These are phyloP conservation scores for Chenopodium quinoa DNA, from an alignment of 148 eudicot species.

Conservation along the genomic window DNA sequence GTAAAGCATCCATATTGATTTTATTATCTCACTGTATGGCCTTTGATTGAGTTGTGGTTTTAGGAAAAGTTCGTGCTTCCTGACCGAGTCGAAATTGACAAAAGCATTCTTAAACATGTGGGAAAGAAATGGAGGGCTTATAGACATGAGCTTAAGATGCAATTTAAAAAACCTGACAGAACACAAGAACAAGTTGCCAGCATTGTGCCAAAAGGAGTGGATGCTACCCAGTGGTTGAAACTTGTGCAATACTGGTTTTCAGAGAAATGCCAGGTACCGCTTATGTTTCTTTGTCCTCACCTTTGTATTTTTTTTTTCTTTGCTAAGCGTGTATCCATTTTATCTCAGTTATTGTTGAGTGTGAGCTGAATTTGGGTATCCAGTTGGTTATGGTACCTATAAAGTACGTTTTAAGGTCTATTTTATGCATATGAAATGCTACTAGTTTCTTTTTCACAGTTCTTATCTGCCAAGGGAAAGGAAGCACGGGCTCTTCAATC, in stretches of 20 bases:
- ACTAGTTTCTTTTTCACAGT: conserved; percentile 12
- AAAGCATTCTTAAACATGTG: conserved; percentile 33
- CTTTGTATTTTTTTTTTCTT: not conserved
- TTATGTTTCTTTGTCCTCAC: not conserved
- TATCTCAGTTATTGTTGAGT: not conserved
- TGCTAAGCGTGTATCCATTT: not conserved
- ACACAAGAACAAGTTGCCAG: conserved; percentile 34
- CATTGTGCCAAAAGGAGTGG: conserved; percentile 32
- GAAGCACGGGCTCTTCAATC: conserved; percentile 36
- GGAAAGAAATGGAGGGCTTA: conserved; percentile 35
- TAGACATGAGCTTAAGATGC: conserved; percentile 30
- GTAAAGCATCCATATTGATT: not conserved
- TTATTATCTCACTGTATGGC: conserved; percentile 8
- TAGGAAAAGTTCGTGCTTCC: conserved; percentile 39
- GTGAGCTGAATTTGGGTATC: not conserved
- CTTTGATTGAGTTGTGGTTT: conserved; percentile 10
- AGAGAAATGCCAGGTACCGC: conserved; percentile 28
- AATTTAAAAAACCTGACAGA: conserved; percentile 29
- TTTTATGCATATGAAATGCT: not conserved
- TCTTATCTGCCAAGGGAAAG: conserved; percentile 31
- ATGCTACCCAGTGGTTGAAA: conserved; percentile 34
- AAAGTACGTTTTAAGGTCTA: not conserved
- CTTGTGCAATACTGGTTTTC: conserved; percentile 41
- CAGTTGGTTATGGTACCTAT: not conserved
- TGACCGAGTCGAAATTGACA: conserved; percentile 22